Evolutionary conservation across 305 asterid genomes (phyloP).

Genomic region (Plantago lanceolata): DNA sequence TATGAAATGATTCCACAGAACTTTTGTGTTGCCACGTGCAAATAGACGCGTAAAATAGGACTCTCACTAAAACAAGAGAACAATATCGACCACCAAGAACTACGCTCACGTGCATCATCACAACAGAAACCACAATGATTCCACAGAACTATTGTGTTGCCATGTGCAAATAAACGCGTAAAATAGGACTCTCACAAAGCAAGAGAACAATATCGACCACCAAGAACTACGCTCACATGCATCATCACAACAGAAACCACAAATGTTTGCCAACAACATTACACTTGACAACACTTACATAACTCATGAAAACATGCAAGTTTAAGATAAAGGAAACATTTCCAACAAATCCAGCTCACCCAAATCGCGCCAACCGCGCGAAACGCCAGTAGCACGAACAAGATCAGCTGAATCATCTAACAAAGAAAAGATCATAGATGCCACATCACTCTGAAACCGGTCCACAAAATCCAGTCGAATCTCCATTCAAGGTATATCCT

Average conservation of each 20-base stretch:
- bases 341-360: conserved; percentile 16
- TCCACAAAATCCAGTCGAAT: conserved; percentile 25
- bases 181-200: too few species aligned
- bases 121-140: background rate
- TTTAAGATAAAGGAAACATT: background rate
- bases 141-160: too few species aligned
- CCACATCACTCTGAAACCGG: conserved; percentile 27
- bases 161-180: too few species aligned
- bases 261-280: too few species aligned
- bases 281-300: background rate
- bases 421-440: conserved; percentile 19
- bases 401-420: conserved; percentile 37
- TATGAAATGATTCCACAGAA: background rate
- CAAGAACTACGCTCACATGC: too few species aligned
- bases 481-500: conserved; percentile 20
- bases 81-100: background rate
- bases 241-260: too few species aligned
- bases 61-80: background rate
- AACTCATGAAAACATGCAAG: background rate
- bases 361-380: conserved; percentile 31
- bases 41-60: background rate
- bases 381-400: conserved; percentile 29
- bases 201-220: too few species aligned
- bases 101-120: background rate
- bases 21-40: too few species aligned